Evolutionary conservation across 257 asterid species (phyloP), one percentile per base, ranked within the genome.

Genomic region (Voacanga thouarsii): DNA sequence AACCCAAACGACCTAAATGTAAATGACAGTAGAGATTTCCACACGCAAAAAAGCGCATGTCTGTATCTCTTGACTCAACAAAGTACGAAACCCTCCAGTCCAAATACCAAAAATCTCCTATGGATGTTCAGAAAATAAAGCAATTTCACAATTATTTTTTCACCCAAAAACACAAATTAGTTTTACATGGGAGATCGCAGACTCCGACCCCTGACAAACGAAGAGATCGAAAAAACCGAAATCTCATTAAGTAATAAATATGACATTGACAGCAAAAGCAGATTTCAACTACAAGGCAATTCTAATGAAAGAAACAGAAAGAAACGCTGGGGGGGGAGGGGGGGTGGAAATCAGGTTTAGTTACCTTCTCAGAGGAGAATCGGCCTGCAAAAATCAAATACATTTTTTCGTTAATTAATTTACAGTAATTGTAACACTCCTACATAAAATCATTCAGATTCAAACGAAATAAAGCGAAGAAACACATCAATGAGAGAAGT

Each of bases 291-390:
- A 51, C 26, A 33, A 76, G 50, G 71, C 44, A 41, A 49, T 49
- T 72, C 44, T 24, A 68, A 71, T 47, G 15, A 11, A 49, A 65
- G 68, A 16, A 12, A 53, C 57, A 45, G 21, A 19, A 57, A 2
- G 44, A 69, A 15, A 30, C 19, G 2, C n/a, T n/a, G n/a, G n/a
- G n/a, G n/a, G n/a, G n/a, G n/a, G n/a, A n/a, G n/a, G n/a, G n/a
- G n/a, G n/a, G n/a, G n/a, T n/a, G n/a, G n/a, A n/a, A 47, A 65
- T 6, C 53, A 26, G 59, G 60, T 3, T 39, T 77, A 5, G 14
- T 26, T 79, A 90, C 97, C 96, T 88, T 87, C 83, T 89, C 72
- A 90, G 89, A 82, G 96, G 97, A 84, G 96, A 90, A 80, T 90
- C 94, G 67, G 92, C 96, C 96, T 92, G 92, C 89, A 80, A 65